Base-by-base conservation (phyloP, 306 rosid species). In the Cucumis cinereus region DNA sequence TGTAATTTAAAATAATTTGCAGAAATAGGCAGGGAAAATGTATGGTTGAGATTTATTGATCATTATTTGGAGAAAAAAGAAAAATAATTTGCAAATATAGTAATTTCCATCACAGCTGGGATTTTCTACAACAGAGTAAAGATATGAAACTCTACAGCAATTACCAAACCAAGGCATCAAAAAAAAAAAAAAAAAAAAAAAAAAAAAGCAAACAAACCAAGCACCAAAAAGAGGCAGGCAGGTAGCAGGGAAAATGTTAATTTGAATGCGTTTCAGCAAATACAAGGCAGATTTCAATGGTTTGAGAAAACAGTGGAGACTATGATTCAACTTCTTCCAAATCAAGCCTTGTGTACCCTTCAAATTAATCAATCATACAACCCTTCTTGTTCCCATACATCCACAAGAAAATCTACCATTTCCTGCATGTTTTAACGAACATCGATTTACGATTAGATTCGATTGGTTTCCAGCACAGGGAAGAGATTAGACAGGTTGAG, bases 361-460 rank as follows among this genome's bases (percentile, higher is more conserved):
- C n/a, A 38, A 68, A 23, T 23, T 24, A 22, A 43, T 89, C 87
- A 94, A 79, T 88, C 96, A 57, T 89, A 92, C 64, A 94, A 84
- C 72, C 99, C 97, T 59, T 94, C 99, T 78, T 92, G 93, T 80
- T 94, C 96, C 99, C 99, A 94, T 19, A 85, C 67, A 70, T 92
- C 99, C 80, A 89, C 99, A 62, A 92, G 96, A 83, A 94, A 94
- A 85, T 94, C 99, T 81, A 94, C 93, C 99, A 94, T 92, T 89
- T 92, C 99, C 97, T 94, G 84, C 38, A 71, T 28, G 63, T 68
- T 73, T 66, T 69, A 60, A 35, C 0, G 14, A 66, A 70, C 40
- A 79, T 62, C 60, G 17, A 72, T 10, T 59, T 17, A 20, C 45
- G 35, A 19, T 76, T 41, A 77, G 52, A 62, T 36, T 53, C 28